Evolutionary conservation across 257 asterid species (phyloP).

Genomic region (Ophiorrhiza pumila): DNA sequence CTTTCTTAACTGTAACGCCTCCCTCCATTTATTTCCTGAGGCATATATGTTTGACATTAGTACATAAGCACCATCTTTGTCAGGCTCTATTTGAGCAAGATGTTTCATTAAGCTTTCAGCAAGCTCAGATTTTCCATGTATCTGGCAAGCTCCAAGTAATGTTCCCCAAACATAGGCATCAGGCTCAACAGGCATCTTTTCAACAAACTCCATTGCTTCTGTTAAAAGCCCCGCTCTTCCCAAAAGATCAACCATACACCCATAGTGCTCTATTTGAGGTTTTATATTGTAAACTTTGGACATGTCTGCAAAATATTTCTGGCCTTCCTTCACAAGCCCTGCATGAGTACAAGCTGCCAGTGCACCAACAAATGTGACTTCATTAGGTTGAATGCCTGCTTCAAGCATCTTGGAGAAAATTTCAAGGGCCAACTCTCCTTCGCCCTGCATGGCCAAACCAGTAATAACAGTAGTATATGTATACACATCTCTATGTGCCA

Average conservation of each 20-base stretch:
- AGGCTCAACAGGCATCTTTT: constrained; percentile 32
- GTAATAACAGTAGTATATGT: constrained; percentile 30
- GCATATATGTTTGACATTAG: constrained; percentile 42
- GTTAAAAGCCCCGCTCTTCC: constrained; percentile 29
- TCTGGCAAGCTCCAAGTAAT: constrained; percentile 35
- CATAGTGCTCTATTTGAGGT: constrained; percentile 38
- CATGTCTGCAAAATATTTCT: constrained; percentile 28
- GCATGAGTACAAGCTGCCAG: constrained; percentile 39
- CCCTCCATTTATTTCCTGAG: constrained; percentile 31
- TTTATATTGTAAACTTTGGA: constrained; percentile 23
- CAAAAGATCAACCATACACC: constrained; percentile 41
- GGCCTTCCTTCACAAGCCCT: constrained; percentile 34
- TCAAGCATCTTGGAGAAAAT: constrained; percentile 30
- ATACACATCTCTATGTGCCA: constrained; percentile 31
- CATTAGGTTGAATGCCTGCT: constrained; percentile 31
- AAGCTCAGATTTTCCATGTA: constrained; percentile 29
- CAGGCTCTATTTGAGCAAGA: constrained; percentile 22
- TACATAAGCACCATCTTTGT: constrained; percentile 24
- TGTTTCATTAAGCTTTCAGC: constrained; percentile 29
- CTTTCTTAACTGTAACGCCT: constrained; percentile 22
- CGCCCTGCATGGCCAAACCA: constrained; percentile 40
- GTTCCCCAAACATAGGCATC: constrained; percentile 34
- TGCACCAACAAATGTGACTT: constrained; percentile 33
- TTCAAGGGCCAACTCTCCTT: constrained; percentile 28
- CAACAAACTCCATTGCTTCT: constrained; percentile 28